Base-by-base conservation (phyloP, 1,284 basidiomycete genomes). In the Rhodotorula sp. region DNA sequence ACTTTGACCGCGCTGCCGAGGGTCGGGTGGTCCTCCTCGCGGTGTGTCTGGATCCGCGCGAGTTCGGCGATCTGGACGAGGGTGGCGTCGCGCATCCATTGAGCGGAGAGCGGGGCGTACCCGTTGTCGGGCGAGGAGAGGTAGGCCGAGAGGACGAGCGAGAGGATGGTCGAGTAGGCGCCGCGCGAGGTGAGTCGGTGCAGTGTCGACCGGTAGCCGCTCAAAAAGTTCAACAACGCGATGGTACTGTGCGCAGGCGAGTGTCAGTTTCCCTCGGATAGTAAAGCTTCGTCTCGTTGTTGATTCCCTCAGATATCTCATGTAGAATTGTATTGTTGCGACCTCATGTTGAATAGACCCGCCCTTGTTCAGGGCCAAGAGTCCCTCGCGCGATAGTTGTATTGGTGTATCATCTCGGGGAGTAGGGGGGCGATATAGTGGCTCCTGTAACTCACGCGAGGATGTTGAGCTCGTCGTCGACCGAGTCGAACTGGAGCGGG, bases 141-240 rank as follows among this genome's bases (percentile, higher is more conserved):
- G 79, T 88, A 91, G 90, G 82, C 62, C 22, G 86, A 85, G 75
- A 92, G 86, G 42, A 86, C 83, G 61, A 93, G 84, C 4, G 87
- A 87, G 61, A 88, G 85, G 76, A 93, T 88, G 68, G 86, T 87
- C 79, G 92, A 89, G 84, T 88, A 91, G 72, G 90, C 89, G 33
- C 91, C 91, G 49, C 89, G 85, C 22, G 87, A 86, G 14, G 87
- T 87, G 66, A 86, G 85, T 42, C 81, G 79, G 79, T 91, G 90
- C 51, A 93, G 83, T 2, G 88, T 86, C 10, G 84, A 82, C 42
- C 90, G 87, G 79, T 90, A 93, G 45, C 89, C 89, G 1, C 89
- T 90, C 14, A 85, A 89, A 79, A 92, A 90, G 79, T 92, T 92
- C 46, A 93, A 84, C 14, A 93, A 83, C 3, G 87, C 87, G 51